These are phyloP conservation scores for Cerioporus squamosus DNA, from an alignment of 1,284 basidiomycete genomes.

Conservation along the genomic window DNA sequence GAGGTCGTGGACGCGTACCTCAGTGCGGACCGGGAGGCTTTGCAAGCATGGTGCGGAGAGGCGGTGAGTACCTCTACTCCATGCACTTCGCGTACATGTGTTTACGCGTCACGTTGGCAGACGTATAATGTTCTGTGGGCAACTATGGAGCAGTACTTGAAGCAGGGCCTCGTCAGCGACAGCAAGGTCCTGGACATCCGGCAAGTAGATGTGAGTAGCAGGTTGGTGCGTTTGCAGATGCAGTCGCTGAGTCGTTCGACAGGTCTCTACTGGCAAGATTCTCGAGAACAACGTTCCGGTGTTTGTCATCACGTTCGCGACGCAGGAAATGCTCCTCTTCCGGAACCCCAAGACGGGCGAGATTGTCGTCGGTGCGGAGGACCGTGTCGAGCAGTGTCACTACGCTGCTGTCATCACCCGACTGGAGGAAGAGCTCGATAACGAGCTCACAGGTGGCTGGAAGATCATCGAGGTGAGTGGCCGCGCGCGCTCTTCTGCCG, in stretches of 20 bases:
- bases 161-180: constrained; percentile 88
- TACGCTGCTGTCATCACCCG: constrained; percentile 94
- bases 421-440: constrained; percentile 82
- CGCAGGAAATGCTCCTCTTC: constrained; percentile 95
- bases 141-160: constrained; percentile 93
- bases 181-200: constrained; percentile 94
- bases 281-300: constrained; percentile 92
- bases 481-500: constrained; percentile 30
- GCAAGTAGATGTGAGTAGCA: constrained; percentile 83
- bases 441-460: constrained; percentile 97
- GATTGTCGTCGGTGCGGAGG: constrained; percentile 84
- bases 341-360: constrained; percentile 88
- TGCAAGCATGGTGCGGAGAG: constrained; percentile 95
- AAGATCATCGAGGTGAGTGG: constrained; percentile 91
- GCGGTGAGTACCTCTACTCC: constrained; percentile 65
- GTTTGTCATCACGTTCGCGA: constrained; percentile 92
- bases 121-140: constrained; percentile 98
- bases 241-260: neutral
- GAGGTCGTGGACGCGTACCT: constrained; percentile 98
- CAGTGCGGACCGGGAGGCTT: constrained; percentile 83
- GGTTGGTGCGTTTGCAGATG: neutral
- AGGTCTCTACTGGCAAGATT: constrained; percentile 83
- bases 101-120: constrained; percentile 41
- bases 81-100: neutral
- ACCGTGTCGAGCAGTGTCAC: constrained; percentile 90